Percentiles rank a stretch among this genome's conserved stretches.
Evolutionary conservation across 1,284 basidiomycete species (phyloP).

Genomic region (Moesziomyces antarcticus): DNA sequence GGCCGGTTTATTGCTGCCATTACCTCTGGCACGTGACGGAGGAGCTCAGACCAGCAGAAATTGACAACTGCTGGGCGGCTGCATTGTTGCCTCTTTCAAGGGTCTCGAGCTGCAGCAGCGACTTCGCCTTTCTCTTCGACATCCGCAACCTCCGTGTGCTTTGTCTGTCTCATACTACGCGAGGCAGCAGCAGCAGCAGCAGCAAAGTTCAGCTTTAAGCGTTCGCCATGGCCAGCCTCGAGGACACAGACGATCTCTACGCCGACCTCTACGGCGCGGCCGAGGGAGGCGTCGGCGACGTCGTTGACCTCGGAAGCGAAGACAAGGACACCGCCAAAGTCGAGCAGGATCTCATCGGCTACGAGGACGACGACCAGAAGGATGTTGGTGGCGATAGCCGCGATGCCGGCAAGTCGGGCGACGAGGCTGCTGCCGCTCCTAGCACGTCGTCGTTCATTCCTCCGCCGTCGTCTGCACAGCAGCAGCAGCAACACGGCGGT

Average conservation of each 20-base stretch:
- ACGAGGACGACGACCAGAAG: constrained; percentile 24
- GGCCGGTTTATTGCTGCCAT: too few species aligned
- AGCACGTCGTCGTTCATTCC: constrained; percentile 35
- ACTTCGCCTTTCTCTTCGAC: too few species aligned
- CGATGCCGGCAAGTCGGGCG: constrained; percentile 1
- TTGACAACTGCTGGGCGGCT: too few species aligned
- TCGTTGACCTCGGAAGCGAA: constrained; percentile 37
- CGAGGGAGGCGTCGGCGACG: constrained; percentile 26
- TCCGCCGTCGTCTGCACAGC: constrained; percentile 21
- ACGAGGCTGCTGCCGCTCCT: constrained; percentile 8
- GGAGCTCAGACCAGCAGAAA: too few species aligned
- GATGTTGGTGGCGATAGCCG: neutral
- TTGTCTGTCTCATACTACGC: too few species aligned
- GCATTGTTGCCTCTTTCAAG: too few species aligned
- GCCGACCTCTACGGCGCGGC: constrained; percentile 56
- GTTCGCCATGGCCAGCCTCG: constrained; percentile 41
- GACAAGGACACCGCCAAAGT: constrained; percentile 21
- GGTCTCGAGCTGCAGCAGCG: too few species aligned
- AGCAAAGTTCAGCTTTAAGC: too few species aligned
- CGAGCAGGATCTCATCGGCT: constrained; percentile 45
- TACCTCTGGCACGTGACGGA: too few species aligned
- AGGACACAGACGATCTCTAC: constrained; percentile 60
- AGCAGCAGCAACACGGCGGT: constrained; percentile 17
- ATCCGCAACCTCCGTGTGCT: too few species aligned
- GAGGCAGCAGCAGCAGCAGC: neutral